Conservation (phyloP, 345 rosid species). For the Sonneratia caseolaris region DNA sequence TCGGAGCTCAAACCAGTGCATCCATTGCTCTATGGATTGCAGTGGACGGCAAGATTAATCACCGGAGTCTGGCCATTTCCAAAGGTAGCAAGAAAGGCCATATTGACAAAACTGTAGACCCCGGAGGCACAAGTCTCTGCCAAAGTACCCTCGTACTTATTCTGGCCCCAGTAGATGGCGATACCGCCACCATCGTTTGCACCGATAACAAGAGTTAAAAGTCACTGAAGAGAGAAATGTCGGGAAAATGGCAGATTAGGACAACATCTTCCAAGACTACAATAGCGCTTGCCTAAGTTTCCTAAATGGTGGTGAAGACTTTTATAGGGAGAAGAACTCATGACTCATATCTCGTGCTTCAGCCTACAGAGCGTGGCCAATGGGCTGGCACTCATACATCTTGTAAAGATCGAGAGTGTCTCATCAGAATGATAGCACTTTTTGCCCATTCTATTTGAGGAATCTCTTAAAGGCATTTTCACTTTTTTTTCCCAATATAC, state of each 20-base stretch:
- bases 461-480: no score
- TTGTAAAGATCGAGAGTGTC: no score
- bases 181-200: conserved; percentile 2
- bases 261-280: not conserved
- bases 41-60: conserved; percentile 1
- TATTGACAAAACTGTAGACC: not conserved
- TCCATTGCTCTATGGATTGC: not conserved
- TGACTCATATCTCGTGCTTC: not conserved
- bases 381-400: not conserved
- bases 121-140: not conserved
- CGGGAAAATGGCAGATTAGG: not conserved
- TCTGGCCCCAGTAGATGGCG: conserved; percentile 8
- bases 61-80: conserved; percentile 2
- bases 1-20: not conserved
- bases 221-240: not conserved
- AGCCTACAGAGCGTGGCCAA: not conserved
- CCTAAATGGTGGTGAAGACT: not conserved
- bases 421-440: no score
- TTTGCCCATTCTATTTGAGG: no score
- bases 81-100: conserved; percentile 1
- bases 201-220: not conserved
- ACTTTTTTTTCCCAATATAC: no score
- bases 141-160: not conserved
- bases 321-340: not conserved
- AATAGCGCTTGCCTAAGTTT: not conserved